Percentiles rank a stretch among this genome's conserved stretches.
These are phyloP conservation scores for Stropharia rugosoannulata DNA, from an alignment of 768 basidiomycete genomes.

Conservation along the genomic window DNA sequence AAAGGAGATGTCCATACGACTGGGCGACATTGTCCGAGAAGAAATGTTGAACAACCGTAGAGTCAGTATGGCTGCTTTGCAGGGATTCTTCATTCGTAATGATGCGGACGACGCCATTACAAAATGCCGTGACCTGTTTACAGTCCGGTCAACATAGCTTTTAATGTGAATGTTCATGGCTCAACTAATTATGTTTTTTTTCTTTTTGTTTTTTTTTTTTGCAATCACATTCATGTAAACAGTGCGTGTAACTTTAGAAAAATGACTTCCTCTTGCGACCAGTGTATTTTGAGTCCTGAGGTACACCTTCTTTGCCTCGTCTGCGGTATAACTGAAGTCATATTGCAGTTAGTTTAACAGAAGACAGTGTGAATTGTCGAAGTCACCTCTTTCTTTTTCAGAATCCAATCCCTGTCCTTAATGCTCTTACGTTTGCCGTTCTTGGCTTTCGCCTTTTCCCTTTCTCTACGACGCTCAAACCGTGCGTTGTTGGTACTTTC, in stretches of 20 bases:
- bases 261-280: conserved; percentile 81
- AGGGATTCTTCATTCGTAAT: conserved; percentile 91
- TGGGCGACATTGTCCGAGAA: conserved; percentile 53
- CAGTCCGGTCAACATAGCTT: conserved; percentile 23
- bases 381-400: conserved; percentile 93
- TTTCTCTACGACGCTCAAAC: conserved; percentile 80
- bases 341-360: conserved; percentile 1
- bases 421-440: conserved; percentile 67
- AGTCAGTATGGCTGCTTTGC: conserved; percentile 95
- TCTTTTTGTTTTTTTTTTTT: neutral
- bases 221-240: neutral
- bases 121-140: conserved; percentile 47
- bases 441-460: conserved; percentile 54
- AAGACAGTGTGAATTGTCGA: neutral
- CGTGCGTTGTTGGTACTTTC: conserved; percentile 55
- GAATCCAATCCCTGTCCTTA: conserved; percentile 89
- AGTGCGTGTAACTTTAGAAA: conserved; percentile 52
- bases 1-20: conserved; percentile 44
- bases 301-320: conserved; percentile 84
- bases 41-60: conserved; percentile 52
- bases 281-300: conserved; percentile 85
- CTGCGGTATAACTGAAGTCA: conserved; percentile 68
- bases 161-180: neutral
- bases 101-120: conserved; percentile 53
- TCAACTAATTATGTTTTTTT: neutral